These are phyloP conservation scores for Pseudocercospora pini-densiflorae DNA, from an alignment of 2,329 filamentous ascomycete genomes.

Conservation along the genomic window DNA sequence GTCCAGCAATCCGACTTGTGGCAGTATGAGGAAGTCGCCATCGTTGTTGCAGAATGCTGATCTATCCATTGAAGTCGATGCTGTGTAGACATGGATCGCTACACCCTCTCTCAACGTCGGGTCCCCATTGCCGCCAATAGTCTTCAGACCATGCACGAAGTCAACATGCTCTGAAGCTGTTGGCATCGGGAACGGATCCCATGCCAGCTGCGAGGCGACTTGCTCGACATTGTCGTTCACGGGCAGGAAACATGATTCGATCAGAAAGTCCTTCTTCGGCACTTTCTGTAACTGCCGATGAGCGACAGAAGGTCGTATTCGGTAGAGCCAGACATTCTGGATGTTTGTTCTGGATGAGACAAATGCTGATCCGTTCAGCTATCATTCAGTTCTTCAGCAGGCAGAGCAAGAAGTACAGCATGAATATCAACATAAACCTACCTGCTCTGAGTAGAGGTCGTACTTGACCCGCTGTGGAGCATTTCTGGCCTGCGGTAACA, in stretches of 20 bases:
- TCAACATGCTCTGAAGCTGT: slow-evolving; percentile 18
- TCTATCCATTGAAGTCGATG: slow-evolving; percentile 28
- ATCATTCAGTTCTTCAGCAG: neutral
- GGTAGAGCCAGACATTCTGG: slow-evolving; percentile 39
- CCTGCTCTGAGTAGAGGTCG: slow-evolving; percentile 39
- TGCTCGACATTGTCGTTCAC: slow-evolving; percentile 18
- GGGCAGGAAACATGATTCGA: slow-evolving; percentile 26
- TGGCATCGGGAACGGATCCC: slow-evolving; percentile 25
- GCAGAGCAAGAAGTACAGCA: neutral
- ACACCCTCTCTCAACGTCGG: slow-evolving; percentile 26
- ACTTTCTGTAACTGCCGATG: slow-evolving; percentile 15
- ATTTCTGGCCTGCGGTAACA: slow-evolving; percentile 30
- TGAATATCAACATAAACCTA: neutral
- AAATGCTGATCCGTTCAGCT: slow-evolving; percentile 38
- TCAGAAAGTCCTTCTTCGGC: slow-evolving; percentile 10
- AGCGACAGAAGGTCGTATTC: slow-evolving; percentile 37
- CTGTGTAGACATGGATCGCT: slow-evolving; percentile 29
- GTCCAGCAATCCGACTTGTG: slow-evolving; percentile 65
- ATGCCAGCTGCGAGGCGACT: slow-evolving; percentile 18
- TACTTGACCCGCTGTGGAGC: slow-evolving; percentile 43
- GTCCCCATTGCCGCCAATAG: slow-evolving; percentile 32
- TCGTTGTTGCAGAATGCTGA: slow-evolving; percentile 78
- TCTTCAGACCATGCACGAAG: slow-evolving; percentile 31
- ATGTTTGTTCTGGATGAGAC: slow-evolving; percentile 35
- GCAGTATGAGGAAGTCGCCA: slow-evolving; percentile 69